Evolutionary conservation across 768 basidiomycete species (phyloP).

Genomic region (Tylopilus felleus): DNA sequence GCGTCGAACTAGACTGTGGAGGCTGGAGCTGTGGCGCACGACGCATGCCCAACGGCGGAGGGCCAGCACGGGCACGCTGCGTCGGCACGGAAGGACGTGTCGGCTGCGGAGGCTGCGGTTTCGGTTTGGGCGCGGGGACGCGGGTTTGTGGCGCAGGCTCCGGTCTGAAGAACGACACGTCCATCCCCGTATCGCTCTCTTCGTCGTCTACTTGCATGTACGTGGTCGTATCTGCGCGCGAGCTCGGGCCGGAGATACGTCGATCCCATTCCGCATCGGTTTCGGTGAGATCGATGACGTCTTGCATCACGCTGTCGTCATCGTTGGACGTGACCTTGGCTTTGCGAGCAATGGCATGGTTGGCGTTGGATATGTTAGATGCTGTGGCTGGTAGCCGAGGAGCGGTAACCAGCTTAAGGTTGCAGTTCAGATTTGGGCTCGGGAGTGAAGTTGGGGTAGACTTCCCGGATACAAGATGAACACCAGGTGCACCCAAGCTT

Average conservation of each 20-base stretch:
- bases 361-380: not conserved
- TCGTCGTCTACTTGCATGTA: constrained; percentile 19
- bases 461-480: constrained; percentile 8
- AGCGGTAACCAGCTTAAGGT: constrained; percentile 4
- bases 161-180: constrained; percentile 14
- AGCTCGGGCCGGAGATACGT: not conserved
- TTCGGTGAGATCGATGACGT: constrained; percentile 19
- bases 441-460: constrained; percentile 13
- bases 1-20: constrained; percentile 22
- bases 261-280: constrained; percentile 20
- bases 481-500: not conserved
- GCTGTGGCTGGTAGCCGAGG: not conserved
- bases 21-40: constrained; percentile 14
- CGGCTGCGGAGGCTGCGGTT: constrained; percentile 1
- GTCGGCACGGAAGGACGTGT: constrained; percentile 4
- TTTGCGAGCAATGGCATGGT: not conserved
- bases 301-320: constrained; percentile 15
- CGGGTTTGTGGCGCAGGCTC: not conserved
- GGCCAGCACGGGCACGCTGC: constrained; percentile 17
- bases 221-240: constrained; percentile 2
- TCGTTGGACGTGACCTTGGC: not conserved
- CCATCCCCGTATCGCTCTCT: constrained; percentile 16
- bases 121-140: not conserved
- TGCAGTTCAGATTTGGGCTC: constrained; percentile 9
- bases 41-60: constrained; percentile 31